Conservation (phyloP, 164 flowering plant genomes). For the Tinospora cordifolia region DNA sequence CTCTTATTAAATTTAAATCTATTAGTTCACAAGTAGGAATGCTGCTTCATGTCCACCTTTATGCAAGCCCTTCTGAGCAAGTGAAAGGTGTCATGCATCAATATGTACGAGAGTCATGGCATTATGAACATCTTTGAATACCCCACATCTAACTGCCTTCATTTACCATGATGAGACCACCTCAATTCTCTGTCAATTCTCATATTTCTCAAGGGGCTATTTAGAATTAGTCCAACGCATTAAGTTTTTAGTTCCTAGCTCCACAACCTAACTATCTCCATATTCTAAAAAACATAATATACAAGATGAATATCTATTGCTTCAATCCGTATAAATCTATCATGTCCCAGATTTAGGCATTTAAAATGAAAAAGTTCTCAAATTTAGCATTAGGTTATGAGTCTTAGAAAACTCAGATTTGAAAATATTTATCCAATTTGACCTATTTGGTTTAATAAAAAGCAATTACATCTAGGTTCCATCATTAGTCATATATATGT, state of each 20-base stretch:
- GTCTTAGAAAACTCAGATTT: background rate
- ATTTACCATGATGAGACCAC: background rate
- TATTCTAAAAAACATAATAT: background rate
- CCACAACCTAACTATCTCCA: background rate
- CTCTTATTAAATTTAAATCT: background rate
- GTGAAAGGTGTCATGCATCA: background rate
- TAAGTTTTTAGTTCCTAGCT: background rate
- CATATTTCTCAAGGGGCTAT: background rate
- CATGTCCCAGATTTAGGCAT: background rate
- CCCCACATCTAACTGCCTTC: too few species aligned
- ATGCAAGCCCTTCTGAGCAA: background rate
- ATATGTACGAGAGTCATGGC: background rate
- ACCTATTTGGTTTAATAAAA: background rate
- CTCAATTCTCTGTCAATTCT: background rate
- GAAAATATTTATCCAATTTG: background rate
- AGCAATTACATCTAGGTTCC: background rate
- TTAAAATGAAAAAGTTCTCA: background rate
- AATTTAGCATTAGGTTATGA: background rate
- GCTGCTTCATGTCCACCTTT: background rate
- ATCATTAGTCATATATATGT: too few species aligned
- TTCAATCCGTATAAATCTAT: background rate
- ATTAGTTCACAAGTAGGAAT: background rate
- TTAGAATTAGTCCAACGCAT: background rate
- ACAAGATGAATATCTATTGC: background rate
- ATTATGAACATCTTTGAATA: too few species aligned